A percentile compares a stretch with the other conserved stretches of the same genome.
These are phyloP conservation scores for Phaseolus lunatus DNA, from an alignment of 306 rosid genomes.

Conservation along the genomic window DNA sequence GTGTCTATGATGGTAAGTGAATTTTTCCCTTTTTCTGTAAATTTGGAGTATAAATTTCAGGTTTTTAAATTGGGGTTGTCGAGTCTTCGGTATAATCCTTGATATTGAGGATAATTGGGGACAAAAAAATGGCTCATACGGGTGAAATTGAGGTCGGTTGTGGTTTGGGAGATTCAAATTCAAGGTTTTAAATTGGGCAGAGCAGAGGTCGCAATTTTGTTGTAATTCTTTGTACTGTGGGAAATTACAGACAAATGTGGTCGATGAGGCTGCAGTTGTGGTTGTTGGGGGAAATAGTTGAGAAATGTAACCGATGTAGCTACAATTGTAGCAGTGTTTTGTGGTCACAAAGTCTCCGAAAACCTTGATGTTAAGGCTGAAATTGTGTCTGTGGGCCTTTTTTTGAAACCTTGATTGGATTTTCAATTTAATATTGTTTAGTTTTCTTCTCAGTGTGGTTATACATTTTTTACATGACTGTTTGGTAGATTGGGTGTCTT, in stretches of 20 bases:
- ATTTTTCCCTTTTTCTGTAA: neutral
- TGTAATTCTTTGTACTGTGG: neutral
- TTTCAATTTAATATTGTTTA: neutral
- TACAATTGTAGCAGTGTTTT: neutral
- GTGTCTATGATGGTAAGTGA: constrained; percentile 76
- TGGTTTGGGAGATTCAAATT: neutral
- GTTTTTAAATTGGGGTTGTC: neutral
- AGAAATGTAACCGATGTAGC: neutral
- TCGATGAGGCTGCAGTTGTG: neutral
- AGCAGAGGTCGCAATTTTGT: neutral
- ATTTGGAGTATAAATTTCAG: neutral
- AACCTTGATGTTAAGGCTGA: neutral
- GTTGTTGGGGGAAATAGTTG: neutral
- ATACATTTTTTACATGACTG: neutral
- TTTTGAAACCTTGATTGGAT: neutral
- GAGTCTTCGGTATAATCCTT: neutral
- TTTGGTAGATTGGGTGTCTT: constrained; percentile 56
- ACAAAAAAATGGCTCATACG: neutral
- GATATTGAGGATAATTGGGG: neutral
- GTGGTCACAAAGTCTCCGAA: neutral
- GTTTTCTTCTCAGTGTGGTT: constrained; percentile 14
- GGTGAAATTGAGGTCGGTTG: neutral
- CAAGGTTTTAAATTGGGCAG: neutral
- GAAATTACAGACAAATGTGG: neutral
- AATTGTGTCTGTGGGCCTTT: neutral